Evolutionary conservation across 306 rosid species (phyloP), one percentile per base, ranked within the genome.

Genomic region (Glycine tomentella): DNA sequence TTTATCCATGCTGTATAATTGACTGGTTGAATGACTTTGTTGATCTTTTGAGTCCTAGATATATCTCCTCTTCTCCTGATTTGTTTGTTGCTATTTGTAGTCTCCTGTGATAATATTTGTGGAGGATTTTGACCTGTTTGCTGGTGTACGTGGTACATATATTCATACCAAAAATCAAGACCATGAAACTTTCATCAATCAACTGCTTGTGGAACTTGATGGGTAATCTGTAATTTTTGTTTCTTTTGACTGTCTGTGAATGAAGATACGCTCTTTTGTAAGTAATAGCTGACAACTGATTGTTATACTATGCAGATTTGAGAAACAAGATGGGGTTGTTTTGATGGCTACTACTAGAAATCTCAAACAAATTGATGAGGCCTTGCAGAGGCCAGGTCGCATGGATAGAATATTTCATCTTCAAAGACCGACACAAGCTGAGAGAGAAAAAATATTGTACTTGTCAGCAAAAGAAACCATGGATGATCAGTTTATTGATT

Each of bases 321-420:
- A 95, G 92, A 95, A 90, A 84, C 99, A 91, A 90, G 99, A 93
- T 87, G 99, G 99, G 77, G 97, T 95, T 87, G 99, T 95, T 84
- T 86, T 95, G 91, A 95, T 95, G 97, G 97, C 99, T 72, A 95
- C 99, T 72, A 93, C 99, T 10, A 89, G 93, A 88, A 93, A 92
- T 88, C 94, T 95, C 66, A 89, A 92, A 81, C 91, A 91, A 90
- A 90, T 95, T 72, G 99, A 95, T 14, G 94, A 90, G 81, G 99
- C 99, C 75, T 85, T 95, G 87, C 95, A 87, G 89, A 91, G 99
- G 79, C 97, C 99, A 83, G 99, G 99, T 33, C 94, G 99, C 67
- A 95, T 95, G 99, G 99, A 95, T 91, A 90, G 99, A 86, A 87
- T 91, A 85, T 93, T 95, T 88, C 97, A 95, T 85, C 99, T 95